Evolutionary conservation across 2,329 filamentous ascomycete species (phyloP).

Genomic region (Onygenales sp.): DNA sequence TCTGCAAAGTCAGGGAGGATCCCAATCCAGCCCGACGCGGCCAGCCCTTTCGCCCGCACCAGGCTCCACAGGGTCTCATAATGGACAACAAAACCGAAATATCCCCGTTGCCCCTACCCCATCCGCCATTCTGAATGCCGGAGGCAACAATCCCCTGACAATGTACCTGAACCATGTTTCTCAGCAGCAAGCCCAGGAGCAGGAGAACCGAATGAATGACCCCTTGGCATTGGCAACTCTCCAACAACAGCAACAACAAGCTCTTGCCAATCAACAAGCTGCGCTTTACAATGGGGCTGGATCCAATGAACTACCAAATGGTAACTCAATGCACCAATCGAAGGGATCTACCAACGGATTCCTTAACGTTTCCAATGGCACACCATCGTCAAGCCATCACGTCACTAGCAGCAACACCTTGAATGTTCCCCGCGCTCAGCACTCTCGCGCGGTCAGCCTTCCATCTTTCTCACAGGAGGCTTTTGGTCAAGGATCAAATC

Average conservation of each 20-base stretch:
- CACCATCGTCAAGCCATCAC: slow-evolving; percentile 67
- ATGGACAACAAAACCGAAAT: slow-evolving; percentile 51
- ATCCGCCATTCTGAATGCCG: slow-evolving; percentile 67
- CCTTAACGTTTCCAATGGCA: slow-evolving; percentile 38
- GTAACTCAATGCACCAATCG: slow-evolving; percentile 41
- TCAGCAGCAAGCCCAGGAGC: slow-evolving; percentile 54
- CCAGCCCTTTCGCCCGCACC: slow-evolving; percentile 45
- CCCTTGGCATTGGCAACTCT: slow-evolving; percentile 32
- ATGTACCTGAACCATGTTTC: slow-evolving; percentile 81
- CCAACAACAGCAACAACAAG: slow-evolving; percentile 54
- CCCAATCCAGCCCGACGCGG: slow-evolving; percentile 52
- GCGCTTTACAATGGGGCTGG: slow-evolving; percentile 70
- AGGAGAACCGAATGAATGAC: slow-evolving; percentile 42
- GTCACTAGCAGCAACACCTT: slow-evolving; percentile 55
- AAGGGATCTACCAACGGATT: slow-evolving; percentile 59
- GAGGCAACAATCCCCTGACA: slow-evolving; percentile 76
- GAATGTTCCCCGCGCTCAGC: slow-evolving; percentile 46
- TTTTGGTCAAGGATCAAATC: slow-evolving; percentile 36
- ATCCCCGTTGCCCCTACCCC: slow-evolving; percentile 50
- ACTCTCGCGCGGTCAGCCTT: slow-evolving; percentile 79
- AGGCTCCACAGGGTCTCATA: slow-evolving; percentile 42
- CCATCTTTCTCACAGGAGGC: slow-evolving; percentile 59
- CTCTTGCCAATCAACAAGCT: slow-evolving; percentile 65
- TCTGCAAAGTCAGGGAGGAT: slow-evolving; percentile 45
- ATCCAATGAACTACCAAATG: slow-evolving; percentile 51